Conservation (phyloP, 306 rosid genomes). For the Cucurbita pepo region DNA sequence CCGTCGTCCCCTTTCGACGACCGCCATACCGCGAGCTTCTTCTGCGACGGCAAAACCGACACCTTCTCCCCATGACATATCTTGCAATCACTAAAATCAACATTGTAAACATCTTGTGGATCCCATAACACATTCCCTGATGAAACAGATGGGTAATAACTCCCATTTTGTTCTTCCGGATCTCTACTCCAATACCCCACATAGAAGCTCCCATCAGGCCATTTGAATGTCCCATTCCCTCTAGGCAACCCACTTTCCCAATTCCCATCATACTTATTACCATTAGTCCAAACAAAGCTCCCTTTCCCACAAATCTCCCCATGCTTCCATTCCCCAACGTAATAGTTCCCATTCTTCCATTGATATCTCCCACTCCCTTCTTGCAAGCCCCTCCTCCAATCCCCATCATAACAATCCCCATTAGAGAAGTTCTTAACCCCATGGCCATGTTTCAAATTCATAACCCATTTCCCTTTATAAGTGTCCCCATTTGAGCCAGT, state of each 20-base stretch:
- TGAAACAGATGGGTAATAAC: constrained; percentile 28
- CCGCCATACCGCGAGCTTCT: constrained; percentile 71
- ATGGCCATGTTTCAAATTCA: constrained; percentile 74
- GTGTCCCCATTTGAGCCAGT: constrained; percentile 53
- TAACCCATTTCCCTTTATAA: constrained; percentile 59
- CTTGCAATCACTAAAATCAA: constrained; percentile 21
- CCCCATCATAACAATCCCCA: constrained; percentile 81
- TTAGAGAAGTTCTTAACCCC: constrained; percentile 38
- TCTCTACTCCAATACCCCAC: constrained; percentile 59
- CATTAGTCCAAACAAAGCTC: constrained; percentile 44
- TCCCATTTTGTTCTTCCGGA: constrained; percentile 43
- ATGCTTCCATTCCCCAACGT: constrained; percentile 75
- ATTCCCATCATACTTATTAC: constrained; percentile 52
- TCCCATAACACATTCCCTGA: constrained; percentile 48
- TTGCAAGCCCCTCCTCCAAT: constrained; percentile 51
- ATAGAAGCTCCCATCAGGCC: constrained; percentile 60
- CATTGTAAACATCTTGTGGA: constrained; percentile 49
- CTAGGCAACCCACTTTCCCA: constrained; percentile 75
- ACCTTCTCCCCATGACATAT: constrained; percentile 64
- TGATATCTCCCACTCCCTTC: constrained; percentile 68
- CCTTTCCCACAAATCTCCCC: constrained; percentile 70
- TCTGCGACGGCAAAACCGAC: constrained; percentile 55
- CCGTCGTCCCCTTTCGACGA: constrained; percentile 40
- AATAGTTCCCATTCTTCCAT: constrained; percentile 58
- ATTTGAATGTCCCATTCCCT: constrained; percentile 53